Percentiles rank a stretch among this genome's conserved stretches.
phyloP scores from a whole-genome alignment of 176 grass and related monocot species.

The Chrysopogon serrulatus region DNA sequence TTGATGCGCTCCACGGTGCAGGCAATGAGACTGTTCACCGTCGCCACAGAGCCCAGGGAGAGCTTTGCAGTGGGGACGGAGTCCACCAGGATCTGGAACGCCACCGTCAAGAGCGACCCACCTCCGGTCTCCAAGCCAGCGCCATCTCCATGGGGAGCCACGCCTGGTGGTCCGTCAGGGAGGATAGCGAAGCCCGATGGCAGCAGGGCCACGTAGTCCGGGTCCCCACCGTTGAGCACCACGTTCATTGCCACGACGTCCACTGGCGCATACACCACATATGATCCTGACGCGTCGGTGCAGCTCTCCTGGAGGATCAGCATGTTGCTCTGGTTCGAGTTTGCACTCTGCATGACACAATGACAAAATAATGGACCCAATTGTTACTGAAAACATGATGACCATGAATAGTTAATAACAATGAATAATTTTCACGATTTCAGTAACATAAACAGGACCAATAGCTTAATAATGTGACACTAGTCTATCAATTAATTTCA shows the following conservation, averaged over 20 bases:
- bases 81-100: slow-evolving; percentile 94
- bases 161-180: slow-evolving; percentile 48
- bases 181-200: slow-evolving; percentile 90
- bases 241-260: slow-evolving; percentile 93
- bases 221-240: slow-evolving; percentile 92
- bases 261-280: slow-evolving; percentile 86
- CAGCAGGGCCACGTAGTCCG: slow-evolving; percentile 79
- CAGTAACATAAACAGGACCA: neutral
- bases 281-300: slow-evolving; percentile 76
- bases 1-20: slow-evolving; percentile 93
- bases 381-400: neutral
- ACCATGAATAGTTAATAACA: neutral
- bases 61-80: slow-evolving; percentile 84
- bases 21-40: slow-evolving; percentile 90
- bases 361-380: neutral
- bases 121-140: neutral
- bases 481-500: too few relatives aligned
- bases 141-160: neutral
- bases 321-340: slow-evolving; percentile 96
- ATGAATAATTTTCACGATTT: neutral
- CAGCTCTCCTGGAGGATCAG: slow-evolving; percentile 97
- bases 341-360: slow-evolving; percentile 52
- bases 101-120: slow-evolving; percentile 81
- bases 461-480: neutral
- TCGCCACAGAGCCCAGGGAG: slow-evolving; percentile 84